Evolutionary conservation across 352 stramenopile genomes (phyloP).

Genomic region (Phytophthora nicotianae): DNA sequence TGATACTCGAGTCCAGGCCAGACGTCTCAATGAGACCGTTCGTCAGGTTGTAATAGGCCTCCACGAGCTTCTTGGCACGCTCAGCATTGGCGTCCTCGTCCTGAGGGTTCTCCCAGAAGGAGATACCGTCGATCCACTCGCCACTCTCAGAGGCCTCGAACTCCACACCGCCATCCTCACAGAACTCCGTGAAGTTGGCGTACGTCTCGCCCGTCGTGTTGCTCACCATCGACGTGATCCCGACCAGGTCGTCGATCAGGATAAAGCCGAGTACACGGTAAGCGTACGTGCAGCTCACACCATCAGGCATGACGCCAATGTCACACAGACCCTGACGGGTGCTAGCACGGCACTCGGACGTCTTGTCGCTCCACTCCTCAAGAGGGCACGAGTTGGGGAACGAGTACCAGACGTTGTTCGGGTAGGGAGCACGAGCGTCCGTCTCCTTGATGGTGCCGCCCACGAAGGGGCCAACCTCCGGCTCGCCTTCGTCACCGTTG

Average conservation of each 20-base stretch:
- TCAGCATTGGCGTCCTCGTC: conserved; percentile 57
- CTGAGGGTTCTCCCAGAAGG: conserved; percentile 75
- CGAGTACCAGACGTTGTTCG: conserved; percentile 80
- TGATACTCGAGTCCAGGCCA: conserved; percentile 35
- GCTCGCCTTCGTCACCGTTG: conserved; percentile 66
- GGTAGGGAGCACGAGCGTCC: conserved; percentile 67
- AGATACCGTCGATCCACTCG: conserved; percentile 59
- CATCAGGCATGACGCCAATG: conserved; percentile 59
- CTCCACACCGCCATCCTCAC: conserved; percentile 60
- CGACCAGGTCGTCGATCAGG: conserved; percentile 75
- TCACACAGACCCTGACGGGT: conserved; percentile 62
- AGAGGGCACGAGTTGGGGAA: conserved; percentile 77
- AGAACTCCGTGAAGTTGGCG: conserved; percentile 70
- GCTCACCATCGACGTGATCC: conserved; percentile 70
- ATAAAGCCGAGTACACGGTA: conserved; percentile 74
- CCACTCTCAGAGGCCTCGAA: conserved; percentile 50
- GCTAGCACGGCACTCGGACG: conserved; percentile 44
- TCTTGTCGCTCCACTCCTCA: conserved; percentile 55
- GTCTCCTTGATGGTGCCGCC: conserved; percentile 52
- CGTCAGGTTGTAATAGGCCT: conserved; percentile 61
- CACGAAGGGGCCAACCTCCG: conserved; percentile 72
- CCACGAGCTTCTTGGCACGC: conserved; percentile 54
- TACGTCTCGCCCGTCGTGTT: conserved; percentile 56
- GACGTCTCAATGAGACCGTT: conserved; percentile 43
- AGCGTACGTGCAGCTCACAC: conserved; percentile 59